phyloP scores from a whole-genome alignment of 345 rosid genomes.

The Melaleuca alternifolia region DNA sequence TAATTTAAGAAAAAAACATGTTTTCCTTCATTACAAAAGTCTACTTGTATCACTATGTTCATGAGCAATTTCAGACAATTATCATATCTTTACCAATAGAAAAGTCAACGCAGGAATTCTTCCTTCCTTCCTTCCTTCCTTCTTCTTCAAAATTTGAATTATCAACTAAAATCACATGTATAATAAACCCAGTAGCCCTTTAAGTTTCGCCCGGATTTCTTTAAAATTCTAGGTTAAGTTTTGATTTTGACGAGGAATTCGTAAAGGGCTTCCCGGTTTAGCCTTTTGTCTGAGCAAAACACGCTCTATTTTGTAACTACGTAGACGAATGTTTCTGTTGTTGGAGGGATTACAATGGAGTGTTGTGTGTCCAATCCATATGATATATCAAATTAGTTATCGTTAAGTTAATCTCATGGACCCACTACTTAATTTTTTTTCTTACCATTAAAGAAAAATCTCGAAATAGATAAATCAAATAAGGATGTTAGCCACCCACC shows the following conservation, averaged over 20 bases:
- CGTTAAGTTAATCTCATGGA: background rate
- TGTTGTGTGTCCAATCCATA: background rate
- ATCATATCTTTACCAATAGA: background rate
- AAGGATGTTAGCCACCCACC: background rate
- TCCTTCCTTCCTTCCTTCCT: too few species aligned
- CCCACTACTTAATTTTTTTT: background rate
- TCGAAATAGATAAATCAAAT: background rate
- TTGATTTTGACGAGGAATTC: too few species aligned
- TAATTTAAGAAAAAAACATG: background rate
- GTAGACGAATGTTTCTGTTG: too few species aligned
- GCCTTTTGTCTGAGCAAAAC: too few species aligned
- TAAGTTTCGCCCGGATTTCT: background rate
- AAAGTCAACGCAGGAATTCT: background rate
- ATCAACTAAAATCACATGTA: background rate
- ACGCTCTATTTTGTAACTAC: too few species aligned
- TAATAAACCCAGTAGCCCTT: background rate
- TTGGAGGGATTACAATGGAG: too few species aligned
- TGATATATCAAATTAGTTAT: background rate
- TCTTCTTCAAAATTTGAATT: background rate
- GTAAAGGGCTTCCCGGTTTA: too few species aligned
- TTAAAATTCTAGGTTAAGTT: background rate
- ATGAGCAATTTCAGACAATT: background rate
- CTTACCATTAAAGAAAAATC: background rate
- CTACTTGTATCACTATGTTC: background rate
- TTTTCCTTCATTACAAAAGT: background rate